Base-by-base conservation (phyloP, 768 basidiomycete genomes). In the Mycena capillaripes region DNA sequence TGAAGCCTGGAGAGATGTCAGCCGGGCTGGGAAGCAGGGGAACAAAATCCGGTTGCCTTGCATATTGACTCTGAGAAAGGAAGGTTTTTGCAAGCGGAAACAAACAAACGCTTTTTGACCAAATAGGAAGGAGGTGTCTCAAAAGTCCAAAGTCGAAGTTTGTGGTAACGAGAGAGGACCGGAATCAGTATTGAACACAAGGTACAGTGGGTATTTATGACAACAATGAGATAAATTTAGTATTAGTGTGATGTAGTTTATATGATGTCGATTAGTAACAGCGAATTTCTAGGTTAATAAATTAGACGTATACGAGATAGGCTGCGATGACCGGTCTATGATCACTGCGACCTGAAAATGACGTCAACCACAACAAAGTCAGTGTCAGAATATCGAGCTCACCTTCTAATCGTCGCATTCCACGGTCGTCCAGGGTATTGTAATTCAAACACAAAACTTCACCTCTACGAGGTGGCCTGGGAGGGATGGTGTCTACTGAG, bases 261-360 rank as follows among this genome's bases (percentile, higher is more conserved):
- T 42, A 59, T 40, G 17, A 25, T 29, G 34, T 55, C 23, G 36
- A 70, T 70, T 70, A 62, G 44, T 69, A 42, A 40, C 44, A 62
- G 40, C 50, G 23, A 61, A 53, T 56, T 42, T 40, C 60, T 29
- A 17, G 27, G 55, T 58, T n/a, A 55, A 34, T 56, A 73, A 34
- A 34, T 83, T 78, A 92, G 36, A 93, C 74, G 81, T 92, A 94
- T 60, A 93, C 84, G 48, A 89, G 89, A 78, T 93, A 96, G 27
- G 89, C 88, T 66, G 93, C 93, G 71, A 95, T 89, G n/a, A 96
- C 95, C 0, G 95, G 95, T 42, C 95, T 83, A 78, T 97, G 95
- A 79, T 97, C 95, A 74, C 92, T 93, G 50, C 92, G 87, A 19
- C 93, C 95, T 79, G 36, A 0, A 29, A 57, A 29, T 9, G 34